phyloP scores from a whole-genome alignment of 2,329 filamentous ascomycete species.

The Talaromyces albobiverticillius region DNA sequence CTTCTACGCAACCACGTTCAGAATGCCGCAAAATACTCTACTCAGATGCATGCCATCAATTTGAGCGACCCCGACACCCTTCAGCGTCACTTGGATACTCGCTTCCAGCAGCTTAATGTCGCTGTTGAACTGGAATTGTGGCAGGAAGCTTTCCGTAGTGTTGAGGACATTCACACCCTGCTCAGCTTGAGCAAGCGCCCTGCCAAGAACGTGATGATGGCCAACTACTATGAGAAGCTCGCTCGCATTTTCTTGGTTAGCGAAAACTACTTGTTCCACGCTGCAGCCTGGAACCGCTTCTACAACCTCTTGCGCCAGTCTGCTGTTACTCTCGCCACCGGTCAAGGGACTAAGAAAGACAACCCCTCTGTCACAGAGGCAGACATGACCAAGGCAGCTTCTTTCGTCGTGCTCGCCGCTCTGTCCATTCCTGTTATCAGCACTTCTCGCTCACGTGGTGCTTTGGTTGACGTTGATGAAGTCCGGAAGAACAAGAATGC shows the following conservation, averaged over 20 bases:
- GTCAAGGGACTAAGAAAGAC: slow-evolving; percentile 88
- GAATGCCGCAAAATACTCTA: slow-evolving; percentile 97
- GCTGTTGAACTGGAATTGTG: slow-evolving; percentile 96
- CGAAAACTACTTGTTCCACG: slow-evolving; percentile 99
- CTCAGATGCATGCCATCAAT: slow-evolving; percentile 99
- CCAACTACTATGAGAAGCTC: slow-evolving; percentile 99
- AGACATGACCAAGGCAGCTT: slow-evolving; percentile 90
- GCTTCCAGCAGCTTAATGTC: slow-evolving; percentile 97
- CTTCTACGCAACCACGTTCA: slow-evolving; percentile 97
- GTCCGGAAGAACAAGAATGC: slow-evolving; percentile 99
- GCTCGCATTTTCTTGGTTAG: slow-evolving; percentile 98
- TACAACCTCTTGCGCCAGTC: slow-evolving; percentile 95
- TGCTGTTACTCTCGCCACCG: slow-evolving; percentile 73
- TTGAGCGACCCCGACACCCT: slow-evolving; percentile 95
- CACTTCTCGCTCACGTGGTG: slow-evolving; percentile 91
- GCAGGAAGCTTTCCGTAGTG: slow-evolving; percentile 99
- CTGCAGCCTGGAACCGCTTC: slow-evolving; percentile 94
- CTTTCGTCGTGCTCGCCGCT: slow-evolving; percentile 90
- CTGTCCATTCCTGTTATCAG: slow-evolving; percentile 99
- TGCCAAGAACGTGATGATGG: slow-evolving; percentile 99
- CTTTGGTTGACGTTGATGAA: slow-evolving; percentile 94
- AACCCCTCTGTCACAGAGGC: slow-evolving; percentile 86
- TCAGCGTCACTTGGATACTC: slow-evolving; percentile 94
- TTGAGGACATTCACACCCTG: slow-evolving; percentile 97
- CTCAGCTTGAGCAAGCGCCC: slow-evolving; percentile 97